Evolutionary conservation across 805 yeast genomes (phyloP), one percentile per base, ranked within the genome.

Genomic region (Sugiyamaella smithiae): DNA sequence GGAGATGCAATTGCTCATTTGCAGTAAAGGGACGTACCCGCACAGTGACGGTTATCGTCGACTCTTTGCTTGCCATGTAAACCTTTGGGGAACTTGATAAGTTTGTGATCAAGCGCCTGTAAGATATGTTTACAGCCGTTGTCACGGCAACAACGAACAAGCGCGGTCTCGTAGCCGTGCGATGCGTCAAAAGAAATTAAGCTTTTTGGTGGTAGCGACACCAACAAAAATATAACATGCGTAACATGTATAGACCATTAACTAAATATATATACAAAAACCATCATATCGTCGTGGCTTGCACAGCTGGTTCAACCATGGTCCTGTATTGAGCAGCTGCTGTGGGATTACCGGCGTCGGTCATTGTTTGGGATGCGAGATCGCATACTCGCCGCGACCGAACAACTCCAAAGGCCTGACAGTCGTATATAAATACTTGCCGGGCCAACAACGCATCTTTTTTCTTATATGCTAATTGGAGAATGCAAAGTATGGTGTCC

Each of bases 21-120:
- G 61, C 57, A 0, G 91, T 86, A 68, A 88, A 87, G 1, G 97
- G 97, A 49, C 97, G 71, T 5, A 88, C 89, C 38, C 97, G 70
- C 1, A 88, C 69, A n/a, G 57, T 49, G n/a, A 58, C 62, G 25
- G 62, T 41, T 35, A 58, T 58, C 19, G 60, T 51, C 16, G 57
- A 49, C 46, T 57, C 61, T 38, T 55, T 56, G 40, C 50, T 55
- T n/a, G 46, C 33, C 43, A 43, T 49, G 41, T 8, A 17, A 33
- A 17, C 44, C 23, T 24, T 17, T n/a, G n/a, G n/a, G n/a, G n/a
- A n/a, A n/a, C n/a, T n/a, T n/a, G n/a, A n/a, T n/a, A n/a, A n/a
- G n/a, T n/a, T n/a, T n/a, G n/a, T n/a, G n/a, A n/a, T n/a, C n/a
- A n/a, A n/a, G n/a, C n/a, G n/a, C n/a, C n/a, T n/a, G 12, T 37